These are phyloP conservation scores for Dorcoceras hygrometricum DNA, from an alignment of 257 asterid species.

Conservation along the genomic window DNA sequence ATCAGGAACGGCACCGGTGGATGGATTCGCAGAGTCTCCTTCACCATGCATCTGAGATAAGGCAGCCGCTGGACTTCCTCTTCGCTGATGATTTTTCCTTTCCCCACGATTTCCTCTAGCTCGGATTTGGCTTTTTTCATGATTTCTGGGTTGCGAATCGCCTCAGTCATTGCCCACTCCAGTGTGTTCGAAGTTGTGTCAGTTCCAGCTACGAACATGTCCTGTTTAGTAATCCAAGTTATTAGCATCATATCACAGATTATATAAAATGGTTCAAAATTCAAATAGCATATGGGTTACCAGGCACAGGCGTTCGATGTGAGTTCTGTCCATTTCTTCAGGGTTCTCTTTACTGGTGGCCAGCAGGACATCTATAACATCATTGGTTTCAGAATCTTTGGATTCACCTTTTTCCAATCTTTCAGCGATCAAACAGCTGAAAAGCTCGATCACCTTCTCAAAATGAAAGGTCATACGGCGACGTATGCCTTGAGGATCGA, in stretches of 20 bases:
- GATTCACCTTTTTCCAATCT: constrained; percentile 33
- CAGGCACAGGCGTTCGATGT: constrained; percentile 68
- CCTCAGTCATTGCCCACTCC: constrained; percentile 86
- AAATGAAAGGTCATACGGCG: constrained; percentile 38
- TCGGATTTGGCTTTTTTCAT: constrained; percentile 53
- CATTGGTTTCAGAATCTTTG: constrained; percentile 21
- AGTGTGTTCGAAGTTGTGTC: constrained; percentile 64
- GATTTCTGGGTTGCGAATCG: constrained; percentile 46
- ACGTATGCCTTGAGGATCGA: constrained; percentile 64
- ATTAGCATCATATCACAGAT: no score
- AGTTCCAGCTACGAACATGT: constrained; percentile 61
- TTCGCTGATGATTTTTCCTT: constrained; percentile 49
- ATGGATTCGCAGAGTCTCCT: constrained; percentile 67
- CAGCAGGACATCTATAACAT: constrained; percentile 47
- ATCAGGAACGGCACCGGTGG: constrained; percentile 71
- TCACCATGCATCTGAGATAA: constrained; percentile 47
- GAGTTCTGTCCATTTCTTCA: constrained; percentile 54
- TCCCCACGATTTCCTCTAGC: constrained; percentile 49
- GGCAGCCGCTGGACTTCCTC: constrained; percentile 48
- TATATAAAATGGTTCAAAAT: no score
- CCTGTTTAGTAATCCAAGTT: no score
- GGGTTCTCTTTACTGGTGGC: constrained; percentile 40
- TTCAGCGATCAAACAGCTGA: constrained; percentile 42
- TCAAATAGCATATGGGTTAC: constrained; percentile 19
- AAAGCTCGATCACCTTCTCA: constrained; percentile 32